These are phyloP conservation scores for Umbelopsis vinacea DNA, from an alignment of 192 early-diverging fungal genomes.

Conservation along the genomic window DNA sequence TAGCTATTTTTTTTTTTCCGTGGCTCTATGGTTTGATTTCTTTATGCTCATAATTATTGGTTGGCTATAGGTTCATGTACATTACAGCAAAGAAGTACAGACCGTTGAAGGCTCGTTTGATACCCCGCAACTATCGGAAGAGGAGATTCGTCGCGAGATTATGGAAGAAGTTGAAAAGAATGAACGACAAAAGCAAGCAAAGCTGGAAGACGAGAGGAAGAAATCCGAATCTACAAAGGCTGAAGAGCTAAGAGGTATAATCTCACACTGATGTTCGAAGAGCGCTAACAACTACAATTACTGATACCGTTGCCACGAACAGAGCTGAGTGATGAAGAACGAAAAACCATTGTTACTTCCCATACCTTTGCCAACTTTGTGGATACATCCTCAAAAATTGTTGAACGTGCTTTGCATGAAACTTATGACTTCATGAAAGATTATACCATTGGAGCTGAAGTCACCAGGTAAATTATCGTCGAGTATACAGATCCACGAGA, in stretches of 20 bases:
- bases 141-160: slow-evolving; percentile 58
- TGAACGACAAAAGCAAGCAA: slow-evolving; percentile 52
- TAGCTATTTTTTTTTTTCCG: slow-evolving; percentile 25
- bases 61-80: slow-evolving; percentile 68
- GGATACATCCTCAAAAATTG: slow-evolving; percentile 81
- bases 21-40: background rate
- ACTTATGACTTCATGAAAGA: slow-evolving; percentile 93
- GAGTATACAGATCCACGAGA: background rate
- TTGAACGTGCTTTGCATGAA: slow-evolving; percentile 89
- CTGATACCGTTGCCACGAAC: background rate
- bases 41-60: background rate
- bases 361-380: slow-evolving; percentile 86
- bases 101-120: slow-evolving; percentile 64
- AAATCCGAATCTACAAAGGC: slow-evolving; percentile 39
- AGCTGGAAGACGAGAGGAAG: slow-evolving; percentile 52
- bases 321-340: slow-evolving; percentile 88
- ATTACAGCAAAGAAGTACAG: slow-evolving; percentile 90
- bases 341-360: slow-evolving; percentile 73
- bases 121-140: slow-evolving; percentile 50
- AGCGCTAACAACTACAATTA: background rate
- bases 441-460: slow-evolving; percentile 75
- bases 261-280: background rate
- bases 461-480: slow-evolving; percentile 48
- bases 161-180: slow-evolving; percentile 66
- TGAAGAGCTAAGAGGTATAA: slow-evolving; percentile 48